Evolutionary conservation across 305 asterid species (phyloP), one percentile per base, ranked within the genome.

Genomic region (Nicotiana rustica): DNA sequence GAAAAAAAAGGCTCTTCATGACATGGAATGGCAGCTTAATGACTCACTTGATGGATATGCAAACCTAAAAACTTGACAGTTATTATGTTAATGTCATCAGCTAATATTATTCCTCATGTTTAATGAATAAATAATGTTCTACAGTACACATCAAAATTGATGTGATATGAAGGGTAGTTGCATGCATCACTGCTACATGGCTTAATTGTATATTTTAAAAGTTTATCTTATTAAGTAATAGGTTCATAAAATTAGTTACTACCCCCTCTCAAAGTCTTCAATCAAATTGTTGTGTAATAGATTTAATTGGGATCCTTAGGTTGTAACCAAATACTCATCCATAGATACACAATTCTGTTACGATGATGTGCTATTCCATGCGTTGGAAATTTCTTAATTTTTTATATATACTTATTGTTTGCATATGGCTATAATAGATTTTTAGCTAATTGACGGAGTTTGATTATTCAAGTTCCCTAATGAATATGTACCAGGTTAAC

Each of bases 21-120:
- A 67, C 87, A 56, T 71, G 85, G 83, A 84, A 83, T 76, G 89
- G 70, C 57, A 69, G 36, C 61, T 69, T 66, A 68, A 12, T 80
- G 77, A n/a, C 77, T 79, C 83, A 79, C 31, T 31, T 14, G 61
- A 44, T 81, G 64, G 77, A 25, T 52, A 33, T 12, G 52, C 14
- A 35, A 19, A 75, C 80, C 80, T 15, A 75, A 75, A 19, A 29
- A 52, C 65, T 15, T 4, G 79, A 73, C 8, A 12, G 62, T 73
- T 75, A 75, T 75, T 52, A 21, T 21, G 41, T 73, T 49, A 14
- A 47, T 25, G 25, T 75, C 79, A 49, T 52, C 52, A 75, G 65
- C 44, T 14, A 29, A 75, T 75, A 25, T 49, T 75, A 75, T 75
- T 75, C 80, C 65, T 49, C 17, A 2, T 75, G 80, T 75, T 36